Percentiles rank a stretch among this genome's conserved stretches.
phyloP scores from a whole-genome alignment of 805 yeast species.

The Saturnispora saitoi region DNA sequence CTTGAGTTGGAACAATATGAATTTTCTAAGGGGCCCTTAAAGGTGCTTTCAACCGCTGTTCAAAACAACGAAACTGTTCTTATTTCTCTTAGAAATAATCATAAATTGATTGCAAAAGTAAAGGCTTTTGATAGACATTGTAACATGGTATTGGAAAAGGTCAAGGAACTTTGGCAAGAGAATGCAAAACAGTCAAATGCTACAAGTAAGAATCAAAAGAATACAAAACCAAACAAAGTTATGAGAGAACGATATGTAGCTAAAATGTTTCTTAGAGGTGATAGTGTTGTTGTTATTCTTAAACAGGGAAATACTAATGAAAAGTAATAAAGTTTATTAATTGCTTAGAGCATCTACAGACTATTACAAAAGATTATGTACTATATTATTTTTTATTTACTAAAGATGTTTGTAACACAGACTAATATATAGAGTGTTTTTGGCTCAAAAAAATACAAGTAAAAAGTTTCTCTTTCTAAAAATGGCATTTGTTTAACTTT shows the following conservation, averaged over 20 bases:
- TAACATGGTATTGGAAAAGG: constrained; percentile 86
- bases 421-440: neutral
- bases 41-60: constrained; percentile 77
- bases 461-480: too few relatives aligned
- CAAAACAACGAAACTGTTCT: constrained; percentile 58
- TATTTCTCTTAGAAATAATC: constrained; percentile 87
- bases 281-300: constrained; percentile 79
- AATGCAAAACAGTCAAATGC: constrained; percentile 23
- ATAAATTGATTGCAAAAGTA: constrained; percentile 80
- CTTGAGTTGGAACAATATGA: constrained; percentile 83
- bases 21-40: constrained; percentile 83
- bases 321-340: neutral
- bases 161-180: constrained; percentile 62
- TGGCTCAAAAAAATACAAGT: too few relatives aligned
- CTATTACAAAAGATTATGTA: neutral
- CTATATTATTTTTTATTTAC: neutral
- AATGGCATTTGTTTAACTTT: too few relatives aligned
- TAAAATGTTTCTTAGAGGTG: constrained; percentile 91
- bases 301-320: constrained; percentile 13
- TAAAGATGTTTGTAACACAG: neutral
- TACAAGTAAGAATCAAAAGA: constrained; percentile 10
- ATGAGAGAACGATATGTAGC: constrained; percentile 68
- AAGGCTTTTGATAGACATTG: constrained; percentile 96
- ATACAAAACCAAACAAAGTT: constrained; percentile 14
- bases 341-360: neutral